These are phyloP conservation scores for Aspergillus sp. DNA, from an alignment of 2,329 filamentous ascomycete genomes.

Conservation along the genomic window DNA sequence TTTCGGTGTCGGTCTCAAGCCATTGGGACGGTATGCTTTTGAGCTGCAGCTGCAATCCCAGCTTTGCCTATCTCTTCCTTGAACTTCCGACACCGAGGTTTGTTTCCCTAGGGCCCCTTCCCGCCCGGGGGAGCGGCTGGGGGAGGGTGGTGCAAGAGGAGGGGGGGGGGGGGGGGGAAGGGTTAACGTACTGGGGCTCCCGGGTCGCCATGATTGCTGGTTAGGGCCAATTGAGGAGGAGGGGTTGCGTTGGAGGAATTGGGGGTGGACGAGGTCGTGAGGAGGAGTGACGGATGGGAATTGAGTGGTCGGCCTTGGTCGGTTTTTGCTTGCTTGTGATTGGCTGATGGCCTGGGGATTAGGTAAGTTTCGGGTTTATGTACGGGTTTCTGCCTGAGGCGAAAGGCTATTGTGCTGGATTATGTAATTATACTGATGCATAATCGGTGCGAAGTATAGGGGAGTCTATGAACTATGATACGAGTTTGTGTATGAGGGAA, in stretches of 20 bases:
- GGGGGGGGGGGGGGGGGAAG: no score
- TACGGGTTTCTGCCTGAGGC: conserved; percentile 7
- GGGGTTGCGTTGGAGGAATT: conserved; percentile 11
- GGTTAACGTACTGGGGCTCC: conserved; percentile 19
- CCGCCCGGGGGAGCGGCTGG: no score
- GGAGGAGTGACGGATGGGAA: conserved; percentile 22
- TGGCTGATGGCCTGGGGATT: conserved; percentile 23
- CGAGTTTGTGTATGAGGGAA: no score
- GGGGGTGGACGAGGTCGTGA: conserved; percentile 24
- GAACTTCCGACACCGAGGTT: background rate
- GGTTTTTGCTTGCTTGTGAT: conserved; percentile 27
- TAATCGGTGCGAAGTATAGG: no score
- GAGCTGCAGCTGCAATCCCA: background rate
- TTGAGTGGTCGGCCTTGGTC: conserved; percentile 35
- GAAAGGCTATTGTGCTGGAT: background rate
- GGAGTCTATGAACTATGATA: no score
- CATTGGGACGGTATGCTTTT: no score
- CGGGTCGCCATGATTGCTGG: conserved; percentile 20
- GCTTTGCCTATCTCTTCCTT: background rate
- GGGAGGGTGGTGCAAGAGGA: background rate
- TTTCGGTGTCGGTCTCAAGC: no score
- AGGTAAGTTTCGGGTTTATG: conserved; percentile 13
- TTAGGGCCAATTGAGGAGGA: background rate
- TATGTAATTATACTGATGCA: background rate
- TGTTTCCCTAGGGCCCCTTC: background rate